phyloP scores from a whole-genome alignment of 352 stramenopile genomes.

The Phytophthora chlamydospora region DNA sequence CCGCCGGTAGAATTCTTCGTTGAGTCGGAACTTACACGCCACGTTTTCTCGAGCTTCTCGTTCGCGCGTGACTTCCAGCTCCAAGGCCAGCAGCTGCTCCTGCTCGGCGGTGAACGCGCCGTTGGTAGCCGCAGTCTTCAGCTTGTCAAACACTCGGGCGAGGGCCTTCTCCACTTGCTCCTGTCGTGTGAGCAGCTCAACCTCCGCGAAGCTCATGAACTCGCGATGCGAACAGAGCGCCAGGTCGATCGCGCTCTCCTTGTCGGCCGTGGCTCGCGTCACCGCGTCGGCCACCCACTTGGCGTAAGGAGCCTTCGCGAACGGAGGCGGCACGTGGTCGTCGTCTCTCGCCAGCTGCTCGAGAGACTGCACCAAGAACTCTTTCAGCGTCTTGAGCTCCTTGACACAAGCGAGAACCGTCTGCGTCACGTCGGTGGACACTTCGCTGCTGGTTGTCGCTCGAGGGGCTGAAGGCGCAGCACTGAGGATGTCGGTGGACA shows the following conservation, averaged over 20 bases:
- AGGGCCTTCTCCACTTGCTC: constrained; percentile 34
- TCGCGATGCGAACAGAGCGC: constrained; percentile 63
- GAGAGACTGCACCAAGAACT: constrained; percentile 66
- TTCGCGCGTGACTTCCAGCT: constrained; percentile 47
- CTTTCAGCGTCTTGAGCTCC: constrained; percentile 75
- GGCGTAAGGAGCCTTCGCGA: constrained; percentile 23
- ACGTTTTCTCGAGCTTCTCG: constrained; percentile 36
- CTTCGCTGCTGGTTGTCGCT: constrained; percentile 27
- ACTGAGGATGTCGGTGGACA: constrained; percentile 73
- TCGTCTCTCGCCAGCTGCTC: constrained; percentile 48
- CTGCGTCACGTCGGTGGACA: constrained; percentile 65
- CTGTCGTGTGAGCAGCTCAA: constrained; percentile 42
- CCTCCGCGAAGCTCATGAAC: constrained; percentile 52
- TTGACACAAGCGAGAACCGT: constrained; percentile 68
- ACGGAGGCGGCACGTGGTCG: constrained; percentile 8
- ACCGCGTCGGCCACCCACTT: constrained; percentile 28
- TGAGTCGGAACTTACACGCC: constrained; percentile 44
- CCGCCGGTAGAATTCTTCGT: constrained; percentile 50
- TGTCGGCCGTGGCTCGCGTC: constrained; percentile 34
- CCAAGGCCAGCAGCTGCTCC: constrained; percentile 44
- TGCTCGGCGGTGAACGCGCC: constrained; percentile 46
- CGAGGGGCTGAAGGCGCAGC: constrained; percentile 21
- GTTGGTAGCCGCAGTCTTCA: constrained; percentile 32
- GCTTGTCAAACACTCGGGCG: constrained; percentile 28
- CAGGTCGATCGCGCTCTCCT: constrained; percentile 60